phyloP scores from a whole-genome alignment of 495 filamentous ascomycete genomes.

The Pyronema omphalodes region DNA sequence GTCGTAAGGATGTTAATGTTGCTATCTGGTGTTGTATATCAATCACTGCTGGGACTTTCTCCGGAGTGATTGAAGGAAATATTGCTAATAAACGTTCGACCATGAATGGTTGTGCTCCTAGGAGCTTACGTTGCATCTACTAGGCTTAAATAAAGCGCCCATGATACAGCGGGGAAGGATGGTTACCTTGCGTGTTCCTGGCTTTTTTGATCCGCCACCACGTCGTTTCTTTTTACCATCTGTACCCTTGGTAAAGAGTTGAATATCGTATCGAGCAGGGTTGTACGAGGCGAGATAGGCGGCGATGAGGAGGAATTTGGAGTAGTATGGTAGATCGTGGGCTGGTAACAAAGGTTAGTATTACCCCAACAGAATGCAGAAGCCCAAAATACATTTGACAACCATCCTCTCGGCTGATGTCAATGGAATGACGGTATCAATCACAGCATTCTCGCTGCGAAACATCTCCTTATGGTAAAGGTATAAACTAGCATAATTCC shows the following conservation, averaged over 20 bases:
- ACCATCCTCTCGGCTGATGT: constrained; percentile 1
- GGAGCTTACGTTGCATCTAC: constrained; percentile 44
- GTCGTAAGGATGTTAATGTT: constrained; percentile 57
- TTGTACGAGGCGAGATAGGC: constrained; percentile 88
- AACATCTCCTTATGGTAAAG: constrained; percentile 23
- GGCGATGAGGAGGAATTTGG: constrained; percentile 64
- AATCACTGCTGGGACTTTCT: constrained; percentile 38
- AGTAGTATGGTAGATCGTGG: constrained; percentile 52
- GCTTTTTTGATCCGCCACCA: constrained; percentile 31
- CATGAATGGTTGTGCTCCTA: constrained; percentile 63
- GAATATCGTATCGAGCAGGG: constrained; percentile 52
- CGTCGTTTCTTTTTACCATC: constrained; percentile 35
- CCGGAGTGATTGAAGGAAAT: constrained; percentile 57
- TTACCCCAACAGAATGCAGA: constrained; percentile 2
- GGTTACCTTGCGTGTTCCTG: constrained; percentile 41
- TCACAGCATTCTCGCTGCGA: constrained; percentile 23
- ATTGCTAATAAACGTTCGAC: constrained; percentile 79
- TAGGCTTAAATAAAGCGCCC: constrained; percentile 4
- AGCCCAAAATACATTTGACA: background rate
- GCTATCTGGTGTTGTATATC: constrained; percentile 39
- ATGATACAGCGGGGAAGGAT: constrained; percentile 29
- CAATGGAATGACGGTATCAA: constrained; percentile 32
- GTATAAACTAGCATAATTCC: constrained; percentile 60
- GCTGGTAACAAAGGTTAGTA: constrained; percentile 5
- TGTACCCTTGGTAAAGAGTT: constrained; percentile 68